Conservation (phyloP, 768 basidiomycete genomes). For the Termitomyces bulborhizus region DNA sequence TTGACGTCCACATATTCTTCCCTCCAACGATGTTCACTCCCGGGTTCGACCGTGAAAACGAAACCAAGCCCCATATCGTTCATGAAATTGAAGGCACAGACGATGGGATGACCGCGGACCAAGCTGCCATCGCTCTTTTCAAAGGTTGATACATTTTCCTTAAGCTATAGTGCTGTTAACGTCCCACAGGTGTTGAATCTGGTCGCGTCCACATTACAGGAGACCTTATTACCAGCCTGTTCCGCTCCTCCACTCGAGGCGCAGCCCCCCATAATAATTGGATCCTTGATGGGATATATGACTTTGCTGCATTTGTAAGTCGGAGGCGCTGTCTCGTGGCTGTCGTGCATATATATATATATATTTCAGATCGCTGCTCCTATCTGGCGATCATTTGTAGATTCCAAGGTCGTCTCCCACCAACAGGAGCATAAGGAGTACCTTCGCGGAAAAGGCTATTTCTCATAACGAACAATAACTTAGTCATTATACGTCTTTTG, state of each 20-base stretch:
- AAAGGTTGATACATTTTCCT: constrained; percentile 34
- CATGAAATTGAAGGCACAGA: constrained; percentile 74
- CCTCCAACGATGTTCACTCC: constrained; percentile 78
- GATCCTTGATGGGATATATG: constrained; percentile 49
- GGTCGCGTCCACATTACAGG: constrained; percentile 72
- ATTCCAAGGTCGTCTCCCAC: constrained; percentile 39
- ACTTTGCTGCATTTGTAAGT: constrained; percentile 41
- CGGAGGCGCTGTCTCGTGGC: not conserved
- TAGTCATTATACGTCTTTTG: too few relatives aligned
- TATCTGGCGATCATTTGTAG: constrained; percentile 46
- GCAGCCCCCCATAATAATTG: constrained; percentile 52
- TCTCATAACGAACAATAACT: constrained; percentile 12
- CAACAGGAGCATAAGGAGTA: constrained; percentile 41
- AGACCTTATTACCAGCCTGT: constrained; percentile 60
- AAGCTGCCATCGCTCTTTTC: constrained; percentile 53
- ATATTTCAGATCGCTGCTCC: constrained; percentile 40
- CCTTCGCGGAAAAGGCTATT: constrained; percentile 38
- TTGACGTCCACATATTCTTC: constrained; percentile 76
- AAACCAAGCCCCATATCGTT: constrained; percentile 69
- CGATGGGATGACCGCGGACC: constrained; percentile 54
- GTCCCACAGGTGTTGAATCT: constrained; percentile 50
- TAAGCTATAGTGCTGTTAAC: not conserved
- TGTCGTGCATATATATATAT: not conserved
- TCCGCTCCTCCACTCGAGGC: constrained; percentile 64
- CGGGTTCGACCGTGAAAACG: constrained; percentile 71